These are phyloP conservation scores for Starmerella vitae DNA, from an alignment of 805 yeast species.

Conservation along the genomic window DNA sequence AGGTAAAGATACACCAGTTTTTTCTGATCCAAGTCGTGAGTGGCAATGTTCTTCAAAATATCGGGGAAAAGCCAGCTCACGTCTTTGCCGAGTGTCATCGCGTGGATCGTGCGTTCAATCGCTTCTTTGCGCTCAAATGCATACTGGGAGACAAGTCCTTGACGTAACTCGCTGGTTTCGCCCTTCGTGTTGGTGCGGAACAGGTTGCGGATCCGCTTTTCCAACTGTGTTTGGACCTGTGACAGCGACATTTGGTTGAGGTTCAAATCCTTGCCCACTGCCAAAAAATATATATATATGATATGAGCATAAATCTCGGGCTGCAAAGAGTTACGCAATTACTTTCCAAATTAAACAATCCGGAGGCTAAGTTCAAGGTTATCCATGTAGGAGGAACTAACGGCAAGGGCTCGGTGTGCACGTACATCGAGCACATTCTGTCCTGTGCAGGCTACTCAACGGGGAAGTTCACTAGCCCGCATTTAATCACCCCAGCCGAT, in stretches of 20 bases:
- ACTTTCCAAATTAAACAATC: conserved; percentile 45
- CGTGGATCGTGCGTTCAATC: conserved; percentile 89
- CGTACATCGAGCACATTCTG: conserved; percentile 59
- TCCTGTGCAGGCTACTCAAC: conserved; percentile 35
- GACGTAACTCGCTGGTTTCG: conserved; percentile 74
- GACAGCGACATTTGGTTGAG: conserved; percentile 1
- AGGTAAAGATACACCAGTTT: conserved; percentile 85
- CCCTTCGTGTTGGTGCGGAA: conserved; percentile 49
- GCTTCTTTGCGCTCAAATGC: conserved; percentile 89
- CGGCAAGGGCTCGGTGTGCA: conserved; percentile 88
- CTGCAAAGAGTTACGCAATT: conserved; percentile 38
- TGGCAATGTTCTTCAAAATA: conserved; percentile 89
- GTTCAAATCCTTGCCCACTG: background rate
- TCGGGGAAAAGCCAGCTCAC: conserved; percentile 92
- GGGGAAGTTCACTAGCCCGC: conserved; percentile 88
- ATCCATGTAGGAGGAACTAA: conserved; percentile 95
- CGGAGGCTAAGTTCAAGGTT: conserved; percentile 49
- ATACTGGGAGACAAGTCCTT: conserved; percentile 86
- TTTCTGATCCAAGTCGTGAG: conserved; percentile 92
- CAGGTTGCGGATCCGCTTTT: conserved; percentile 40
- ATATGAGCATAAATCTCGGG: conserved; percentile 37
- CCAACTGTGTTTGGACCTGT: conserved; percentile 25
- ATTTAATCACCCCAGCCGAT: conserved; percentile 59
- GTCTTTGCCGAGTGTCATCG: conserved; percentile 96
- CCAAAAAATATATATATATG: background rate